Conservation (phyloP, 2,329 filamentous ascomycete genomes). For the Piedraia hortae region DNA sequence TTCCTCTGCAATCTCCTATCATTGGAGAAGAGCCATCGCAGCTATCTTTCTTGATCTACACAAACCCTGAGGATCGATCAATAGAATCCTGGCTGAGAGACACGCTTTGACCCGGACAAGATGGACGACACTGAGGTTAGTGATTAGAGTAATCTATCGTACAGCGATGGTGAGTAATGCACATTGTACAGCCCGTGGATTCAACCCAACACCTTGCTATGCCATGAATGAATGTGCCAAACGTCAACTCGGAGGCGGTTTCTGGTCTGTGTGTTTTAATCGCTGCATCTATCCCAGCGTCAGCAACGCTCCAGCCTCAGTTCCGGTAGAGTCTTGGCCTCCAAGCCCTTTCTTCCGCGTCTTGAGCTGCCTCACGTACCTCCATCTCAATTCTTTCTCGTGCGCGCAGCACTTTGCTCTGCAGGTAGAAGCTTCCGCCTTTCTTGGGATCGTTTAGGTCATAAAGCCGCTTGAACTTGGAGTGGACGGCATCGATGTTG, state of each 20-base stretch:
- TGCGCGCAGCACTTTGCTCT: constrained; percentile 84
- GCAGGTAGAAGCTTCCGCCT: constrained; percentile 90
- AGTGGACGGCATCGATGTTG: constrained; percentile 56
- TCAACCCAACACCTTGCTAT: too few species aligned
- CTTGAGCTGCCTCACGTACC: constrained; percentile 39
- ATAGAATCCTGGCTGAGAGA: too few species aligned
- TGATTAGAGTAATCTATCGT: too few species aligned
- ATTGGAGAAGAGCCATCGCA: neutral
- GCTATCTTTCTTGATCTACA: too few species aligned
- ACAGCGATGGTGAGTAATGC: too few species aligned
- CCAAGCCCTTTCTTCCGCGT: constrained; percentile 61
- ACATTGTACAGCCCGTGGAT: too few species aligned
- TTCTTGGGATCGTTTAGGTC: constrained; percentile 86
- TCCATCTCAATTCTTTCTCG: constrained; percentile 81
- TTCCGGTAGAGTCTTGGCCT: constrained; percentile 91
- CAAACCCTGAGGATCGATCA: too few species aligned
- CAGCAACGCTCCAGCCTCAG: constrained; percentile 5
- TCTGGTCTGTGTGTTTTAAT: constrained; percentile 7
- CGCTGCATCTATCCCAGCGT: constrained; percentile 7
- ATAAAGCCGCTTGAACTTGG: constrained; percentile 81
- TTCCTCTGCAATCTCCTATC: constrained; percentile 4
- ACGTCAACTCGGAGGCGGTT: too few species aligned
- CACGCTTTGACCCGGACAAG: too few species aligned
- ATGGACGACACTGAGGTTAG: too few species aligned
- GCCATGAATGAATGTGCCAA: too few species aligned